Evolutionary conservation across 352 stramenopile species (phyloP).

Genomic region (Aphanomyces astaci): DNA sequence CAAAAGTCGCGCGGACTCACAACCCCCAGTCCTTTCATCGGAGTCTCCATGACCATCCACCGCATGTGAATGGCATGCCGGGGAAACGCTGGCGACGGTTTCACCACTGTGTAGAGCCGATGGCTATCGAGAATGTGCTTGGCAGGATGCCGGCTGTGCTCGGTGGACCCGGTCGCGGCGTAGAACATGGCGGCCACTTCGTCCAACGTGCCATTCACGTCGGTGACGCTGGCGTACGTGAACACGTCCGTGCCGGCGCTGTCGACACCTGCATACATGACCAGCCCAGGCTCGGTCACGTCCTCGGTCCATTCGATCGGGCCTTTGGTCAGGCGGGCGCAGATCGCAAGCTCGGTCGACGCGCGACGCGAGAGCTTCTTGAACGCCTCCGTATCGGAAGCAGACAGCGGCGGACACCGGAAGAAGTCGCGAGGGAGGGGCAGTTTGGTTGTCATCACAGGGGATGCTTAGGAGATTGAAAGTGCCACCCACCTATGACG

Average conservation of each 20-base stretch:
- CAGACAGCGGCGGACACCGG: constrained; percentile 43
- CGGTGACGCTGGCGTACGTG: constrained; percentile 9
- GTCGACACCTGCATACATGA: not conserved
- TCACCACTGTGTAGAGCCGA: constrained; percentile 48
- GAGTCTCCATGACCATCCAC: constrained; percentile 69
- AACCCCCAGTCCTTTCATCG: constrained; percentile 33
- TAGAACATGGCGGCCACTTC: constrained; percentile 79
- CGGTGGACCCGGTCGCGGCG: constrained; percentile 31
- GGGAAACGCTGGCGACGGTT: constrained; percentile 41
- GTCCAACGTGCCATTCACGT: constrained; percentile 34
- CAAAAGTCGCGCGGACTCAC: constrained; percentile 71
- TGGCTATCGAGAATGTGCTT: constrained; percentile 64
- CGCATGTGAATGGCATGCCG: constrained; percentile 73
- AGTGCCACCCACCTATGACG: too few relatives aligned
- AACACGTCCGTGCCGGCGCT: not conserved
- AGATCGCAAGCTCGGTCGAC: constrained; percentile 58
- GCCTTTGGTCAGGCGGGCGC: not conserved
- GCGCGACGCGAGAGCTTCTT: constrained; percentile 59
- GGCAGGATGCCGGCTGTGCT: not conserved
- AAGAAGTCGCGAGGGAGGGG: constrained; percentile 70
- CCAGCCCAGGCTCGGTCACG: not conserved
- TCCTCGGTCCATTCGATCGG: not conserved
- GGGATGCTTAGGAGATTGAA: too few relatives aligned
- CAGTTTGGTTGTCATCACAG: constrained; percentile 25
- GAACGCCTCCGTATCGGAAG: constrained; percentile 60